Evolutionary conservation across 352 stramenopile species (phyloP), one percentile per base, ranked within the genome.

Genomic region (Pythium myriotylum): DNA sequence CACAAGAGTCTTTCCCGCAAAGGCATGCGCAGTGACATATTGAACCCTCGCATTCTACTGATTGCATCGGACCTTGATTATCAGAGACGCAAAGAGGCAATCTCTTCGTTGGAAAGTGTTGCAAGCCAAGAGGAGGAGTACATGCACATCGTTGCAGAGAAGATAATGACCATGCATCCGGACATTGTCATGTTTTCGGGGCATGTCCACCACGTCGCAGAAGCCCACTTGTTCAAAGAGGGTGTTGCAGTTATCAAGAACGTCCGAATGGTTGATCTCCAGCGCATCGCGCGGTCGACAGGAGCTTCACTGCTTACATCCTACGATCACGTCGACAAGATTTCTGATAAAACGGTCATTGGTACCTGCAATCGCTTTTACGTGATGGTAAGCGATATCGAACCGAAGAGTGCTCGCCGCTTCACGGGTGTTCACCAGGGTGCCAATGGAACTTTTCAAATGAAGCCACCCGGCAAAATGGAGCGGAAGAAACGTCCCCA

Each of bases 81-180:
- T 27, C 87, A 95, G 59, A 79, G 86, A 37, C 88, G 90, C 50
- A 93, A 92, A 52, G 84, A 93, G 35, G 80, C 70, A 4, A 91
- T 95, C 19, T 84, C 85, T 20, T 93, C 85, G 13, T 61, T 95
- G 22, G 87, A 95, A 61, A 89, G 79, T 55, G 87, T 95, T 24
- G 87, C 85, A 0, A 74, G 74, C 1, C 85, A 94, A 75, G 87
- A 95, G 78, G 71, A 92, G 29, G 87, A 95, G 73, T 95, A 95
- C 65, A 95, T 95, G 87, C 85, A 93, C 51, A 91, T 95, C 12
- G 84, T 92, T n/a, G 86, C 81, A 1, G 87, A 94, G 54, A 95
- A 95, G 52, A 92, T 95, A 39, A 74, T 92, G 75, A 94, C 82
- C 39, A 68, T 94, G 20, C 81, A 81, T 19, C 87, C 87, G 0